Evolutionary conservation across 495 filamentous ascomycete species (phyloP).

Genomic region (Penicillium malachiteum): DNA sequence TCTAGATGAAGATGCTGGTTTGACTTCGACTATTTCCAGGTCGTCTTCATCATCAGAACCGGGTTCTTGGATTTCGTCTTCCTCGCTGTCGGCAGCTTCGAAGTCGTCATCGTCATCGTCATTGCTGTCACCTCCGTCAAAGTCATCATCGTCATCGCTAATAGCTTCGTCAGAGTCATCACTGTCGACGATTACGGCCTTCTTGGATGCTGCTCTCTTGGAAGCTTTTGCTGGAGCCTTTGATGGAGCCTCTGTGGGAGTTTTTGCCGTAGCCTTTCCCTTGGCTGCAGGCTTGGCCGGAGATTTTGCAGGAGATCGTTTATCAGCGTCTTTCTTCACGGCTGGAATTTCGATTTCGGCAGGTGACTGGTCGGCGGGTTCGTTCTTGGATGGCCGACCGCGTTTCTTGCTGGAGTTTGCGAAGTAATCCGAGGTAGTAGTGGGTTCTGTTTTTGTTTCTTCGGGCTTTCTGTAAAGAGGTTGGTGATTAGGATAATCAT

Average conservation of each 20-base stretch:
- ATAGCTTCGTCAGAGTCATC: conserved; percentile 57
- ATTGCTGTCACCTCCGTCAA: conserved; percentile 58
- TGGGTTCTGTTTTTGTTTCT: conserved; percentile 50
- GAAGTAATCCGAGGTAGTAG: conserved; percentile 60
- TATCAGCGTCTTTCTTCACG: not conserved
- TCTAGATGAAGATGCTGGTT: conserved; percentile 30
- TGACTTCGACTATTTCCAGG: conserved; percentile 38
- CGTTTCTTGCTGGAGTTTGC: conserved; percentile 54
- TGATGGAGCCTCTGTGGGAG: conserved; percentile 18
- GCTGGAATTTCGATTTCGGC: no score
- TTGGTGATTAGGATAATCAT: conserved; percentile 1
- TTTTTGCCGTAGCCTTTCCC: conserved; percentile 25
- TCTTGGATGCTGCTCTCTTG: conserved; percentile 26
- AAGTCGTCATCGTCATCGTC: conserved; percentile 54
- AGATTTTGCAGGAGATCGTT: conserved; percentile 5
- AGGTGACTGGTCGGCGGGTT: not conserved
- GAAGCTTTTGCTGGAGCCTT: conserved; percentile 23
- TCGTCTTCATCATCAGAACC: conserved; percentile 43
- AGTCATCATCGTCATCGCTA: conserved; percentile 69
- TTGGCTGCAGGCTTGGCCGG: conserved; percentile 20
- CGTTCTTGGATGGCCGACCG: conserved; percentile 34
- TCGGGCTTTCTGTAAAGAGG: conserved; percentile 39
- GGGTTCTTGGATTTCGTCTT: conserved; percentile 30
- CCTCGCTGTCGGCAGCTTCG: conserved; percentile 24
- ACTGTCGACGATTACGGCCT: conserved; percentile 40